Evolutionary conservation across 2,329 filamentous ascomycete species (phyloP).

Genomic region (Monilinia laxa): DNA sequence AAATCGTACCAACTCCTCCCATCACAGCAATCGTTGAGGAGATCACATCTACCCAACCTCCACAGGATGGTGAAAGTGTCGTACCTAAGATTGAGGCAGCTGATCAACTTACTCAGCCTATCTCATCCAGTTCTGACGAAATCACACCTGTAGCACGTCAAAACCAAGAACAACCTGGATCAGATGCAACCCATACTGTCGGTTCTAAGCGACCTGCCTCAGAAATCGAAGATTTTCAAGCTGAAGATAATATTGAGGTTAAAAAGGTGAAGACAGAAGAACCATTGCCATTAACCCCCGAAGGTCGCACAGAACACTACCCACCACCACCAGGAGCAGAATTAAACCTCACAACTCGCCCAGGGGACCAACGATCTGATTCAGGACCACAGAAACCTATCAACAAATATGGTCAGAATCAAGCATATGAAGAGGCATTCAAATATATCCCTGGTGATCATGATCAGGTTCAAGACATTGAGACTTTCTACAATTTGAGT

Average conservation of each 20-base stretch:
- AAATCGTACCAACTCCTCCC: slow-evolving; percentile 45
- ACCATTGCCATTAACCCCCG: neutral
- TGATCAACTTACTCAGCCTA: slow-evolving; percentile 32
- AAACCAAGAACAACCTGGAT: slow-evolving; percentile 37
- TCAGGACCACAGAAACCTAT: slow-evolving; percentile 23
- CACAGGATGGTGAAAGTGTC: slow-evolving; percentile 36
- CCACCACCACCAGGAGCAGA: slow-evolving; percentile 40
- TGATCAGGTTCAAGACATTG: slow-evolving; percentile 73
- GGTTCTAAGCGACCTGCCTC: slow-evolving; percentile 42
- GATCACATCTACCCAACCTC: slow-evolving; percentile 41
- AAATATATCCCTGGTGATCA: slow-evolving; percentile 80
- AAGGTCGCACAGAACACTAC: slow-evolving; percentile 40
- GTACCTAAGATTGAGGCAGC: slow-evolving; percentile 39
- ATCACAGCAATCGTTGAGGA: slow-evolving; percentile 45
- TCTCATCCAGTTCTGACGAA: slow-evolving; percentile 34
- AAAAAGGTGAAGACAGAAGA: slow-evolving; percentile 49
- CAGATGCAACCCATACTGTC: slow-evolving; percentile 30
- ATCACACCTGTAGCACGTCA: slow-evolving; percentile 36
- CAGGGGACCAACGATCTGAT: slow-evolving; percentile 32
- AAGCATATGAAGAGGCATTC: slow-evolving; percentile 81
- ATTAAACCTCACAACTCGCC: slow-evolving; percentile 35
- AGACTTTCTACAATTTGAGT: slow-evolving; percentile 81
- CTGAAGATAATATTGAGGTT: slow-evolving; percentile 31
- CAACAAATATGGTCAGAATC: slow-evolving; percentile 38
- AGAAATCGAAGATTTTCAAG: slow-evolving; percentile 36